phyloP scores from a whole-genome alignment of 371 early-diverging fungal genomes.

The Mortierella polycephala region DNA sequence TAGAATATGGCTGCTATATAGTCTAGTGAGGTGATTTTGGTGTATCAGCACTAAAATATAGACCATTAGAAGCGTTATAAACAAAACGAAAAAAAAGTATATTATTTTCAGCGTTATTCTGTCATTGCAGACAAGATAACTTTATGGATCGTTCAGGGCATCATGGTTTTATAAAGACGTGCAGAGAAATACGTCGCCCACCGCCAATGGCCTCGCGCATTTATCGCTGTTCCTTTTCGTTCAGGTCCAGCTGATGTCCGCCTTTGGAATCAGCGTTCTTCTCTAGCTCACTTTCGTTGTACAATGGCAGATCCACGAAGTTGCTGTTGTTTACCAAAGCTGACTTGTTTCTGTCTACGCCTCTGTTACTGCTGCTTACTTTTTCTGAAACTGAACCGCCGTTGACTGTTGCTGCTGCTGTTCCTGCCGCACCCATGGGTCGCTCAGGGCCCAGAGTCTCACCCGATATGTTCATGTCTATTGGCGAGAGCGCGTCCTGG shows the following conservation, averaged over 20 bases:
- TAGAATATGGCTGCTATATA: too few relatives aligned
- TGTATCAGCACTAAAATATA: too few relatives aligned
- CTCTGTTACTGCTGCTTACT: neutral
- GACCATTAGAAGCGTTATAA: too few relatives aligned
- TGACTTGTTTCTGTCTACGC: neutral
- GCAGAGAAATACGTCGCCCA: too few relatives aligned
- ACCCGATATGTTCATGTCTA: conserved; percentile 9
- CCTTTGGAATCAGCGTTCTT: too few relatives aligned
- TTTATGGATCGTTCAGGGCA: too few relatives aligned
- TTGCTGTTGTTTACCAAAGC: neutral
- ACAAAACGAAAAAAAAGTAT: too few relatives aligned
- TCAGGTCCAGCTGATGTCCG: neutral
- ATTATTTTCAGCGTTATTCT: too few relatives aligned
- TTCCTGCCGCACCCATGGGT: neutral
- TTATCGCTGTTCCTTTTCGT: neutral
- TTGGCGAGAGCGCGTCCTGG: conserved; percentile 27
- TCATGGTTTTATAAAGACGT: too few relatives aligned
- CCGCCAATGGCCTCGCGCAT: too few relatives aligned
- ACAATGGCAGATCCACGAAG: conserved; percentile 15
- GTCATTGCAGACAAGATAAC: too few relatives aligned
- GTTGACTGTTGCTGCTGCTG: neutral
- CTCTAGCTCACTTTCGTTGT: neutral
- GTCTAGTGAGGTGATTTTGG: too few relatives aligned
- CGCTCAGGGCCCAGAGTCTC: conserved; percentile 1
- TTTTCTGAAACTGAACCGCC: neutral